These are phyloP conservation scores for Dactylorhiza incarnata DNA, from an alignment of 106 monocot genomes.

Conservation along the genomic window DNA sequence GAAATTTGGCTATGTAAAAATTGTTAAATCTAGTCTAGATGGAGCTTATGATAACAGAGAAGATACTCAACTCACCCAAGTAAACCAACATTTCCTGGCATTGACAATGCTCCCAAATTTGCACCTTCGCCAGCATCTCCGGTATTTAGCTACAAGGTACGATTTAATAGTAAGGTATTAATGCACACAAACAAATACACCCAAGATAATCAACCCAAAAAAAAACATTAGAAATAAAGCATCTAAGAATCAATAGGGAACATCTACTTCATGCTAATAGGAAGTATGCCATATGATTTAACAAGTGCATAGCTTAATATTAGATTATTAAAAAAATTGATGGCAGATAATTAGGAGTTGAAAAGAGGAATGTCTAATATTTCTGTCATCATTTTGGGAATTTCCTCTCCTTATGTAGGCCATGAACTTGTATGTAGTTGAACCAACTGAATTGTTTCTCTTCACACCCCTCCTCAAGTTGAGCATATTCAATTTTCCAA, in stretches of 20 bases:
- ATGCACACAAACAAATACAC: neutral
- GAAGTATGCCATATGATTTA: too few relatives aligned
- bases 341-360: too few relatives aligned
- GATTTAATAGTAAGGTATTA: neutral
- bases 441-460: too few relatives aligned
- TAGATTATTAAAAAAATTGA: too few relatives aligned
- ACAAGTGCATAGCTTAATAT: too few relatives aligned
- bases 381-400: too few relatives aligned
- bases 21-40: neutral
- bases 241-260: neutral
- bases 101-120: conserved; percentile 35
- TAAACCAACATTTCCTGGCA: conserved; percentile 68
- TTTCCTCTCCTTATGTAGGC: too few relatives aligned
- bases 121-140: conserved; percentile 41
- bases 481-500: too few relatives aligned
- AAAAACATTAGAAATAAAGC: neutral
- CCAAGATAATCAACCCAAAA: neutral
- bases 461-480: too few relatives aligned
- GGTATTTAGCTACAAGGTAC: conserved; percentile 45
- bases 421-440: too few relatives aligned
- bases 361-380: too few relatives aligned
- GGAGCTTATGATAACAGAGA: neutral
- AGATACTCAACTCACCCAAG: conserved; percentile 53
- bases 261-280: too few relatives aligned
- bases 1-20: neutral